Evolutionary conservation across 1,139 yeast genomes (phyloP).

Genomic region (Diutina ranongensis): DNA sequence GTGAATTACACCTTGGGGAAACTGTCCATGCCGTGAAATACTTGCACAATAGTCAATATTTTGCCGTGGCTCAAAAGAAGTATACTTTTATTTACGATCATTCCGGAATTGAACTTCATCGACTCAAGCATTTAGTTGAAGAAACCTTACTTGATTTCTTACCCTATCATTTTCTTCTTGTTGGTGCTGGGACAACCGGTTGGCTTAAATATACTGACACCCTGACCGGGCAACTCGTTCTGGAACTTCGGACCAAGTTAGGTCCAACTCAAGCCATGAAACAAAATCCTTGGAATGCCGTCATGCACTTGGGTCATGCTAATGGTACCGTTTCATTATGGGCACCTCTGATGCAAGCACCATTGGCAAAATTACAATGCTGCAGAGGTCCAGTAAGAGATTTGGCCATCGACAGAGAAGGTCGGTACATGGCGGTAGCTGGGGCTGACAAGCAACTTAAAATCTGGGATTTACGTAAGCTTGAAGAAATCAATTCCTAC

Average conservation of each 20-base stretch:
- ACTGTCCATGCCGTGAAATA: slow-evolving; percentile 85
- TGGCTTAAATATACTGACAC: slow-evolving; percentile 89
- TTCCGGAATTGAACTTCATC: slow-evolving; percentile 84
- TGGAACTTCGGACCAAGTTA: slow-evolving; percentile 74
- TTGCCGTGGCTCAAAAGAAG: slow-evolving; percentile 95
- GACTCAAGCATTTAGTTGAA: slow-evolving; percentile 83
- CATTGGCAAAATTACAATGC: slow-evolving; percentile 72
- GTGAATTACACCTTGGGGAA: slow-evolving; percentile 80
- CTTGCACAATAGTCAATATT: slow-evolving; percentile 83
- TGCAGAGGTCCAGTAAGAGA: slow-evolving; percentile 84
- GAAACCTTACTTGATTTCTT: slow-evolving; percentile 74
- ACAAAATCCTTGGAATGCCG: slow-evolving; percentile 94
- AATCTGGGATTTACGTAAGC: slow-evolving; percentile 88
- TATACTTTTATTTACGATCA: slow-evolving; percentile 88
- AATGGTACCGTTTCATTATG: slow-evolving; percentile 90
- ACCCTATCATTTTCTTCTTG: slow-evolving; percentile 84
- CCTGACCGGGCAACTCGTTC: slow-evolving; percentile 77
- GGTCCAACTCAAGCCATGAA: slow-evolving; percentile 87
- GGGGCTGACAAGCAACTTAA: slow-evolving; percentile 80
- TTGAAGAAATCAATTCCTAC: slow-evolving; percentile 63
- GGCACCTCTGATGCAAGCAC: slow-evolving; percentile 85
- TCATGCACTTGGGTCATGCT: slow-evolving; percentile 85
- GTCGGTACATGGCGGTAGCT: slow-evolving; percentile 87
- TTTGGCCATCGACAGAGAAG: slow-evolving; percentile 82
- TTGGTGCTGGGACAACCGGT: slow-evolving; percentile 83